A percentile compares a stretch with the other conserved stretches of the same genome.
Evolutionary conservation across 2,329 filamentous ascomycete genomes (phyloP).

Genomic region (Diaporthe sp.): DNA sequence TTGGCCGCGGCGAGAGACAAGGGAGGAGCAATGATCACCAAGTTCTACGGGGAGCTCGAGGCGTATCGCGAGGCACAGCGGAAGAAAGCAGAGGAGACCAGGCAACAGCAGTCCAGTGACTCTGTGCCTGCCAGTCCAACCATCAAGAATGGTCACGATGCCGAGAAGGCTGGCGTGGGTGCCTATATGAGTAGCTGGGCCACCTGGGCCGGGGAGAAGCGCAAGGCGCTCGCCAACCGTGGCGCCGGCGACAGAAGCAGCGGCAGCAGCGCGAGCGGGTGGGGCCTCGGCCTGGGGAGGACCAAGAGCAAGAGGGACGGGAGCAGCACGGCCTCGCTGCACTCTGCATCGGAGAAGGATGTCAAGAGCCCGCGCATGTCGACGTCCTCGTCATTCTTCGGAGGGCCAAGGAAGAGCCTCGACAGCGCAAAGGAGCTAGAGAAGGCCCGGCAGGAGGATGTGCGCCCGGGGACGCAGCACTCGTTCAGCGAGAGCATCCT

Average conservation of each 20-base stretch:
- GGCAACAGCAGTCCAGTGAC: conserved; percentile 48
- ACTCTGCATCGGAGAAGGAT: conserved; percentile 41
- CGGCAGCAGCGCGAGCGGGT: conserved; percentile 44
- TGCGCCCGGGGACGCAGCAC: conserved; percentile 36
- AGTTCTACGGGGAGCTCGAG: conserved; percentile 92
- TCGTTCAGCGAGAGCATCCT: conserved; percentile 44
- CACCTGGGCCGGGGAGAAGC: conserved; percentile 81
- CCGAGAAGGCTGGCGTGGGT: conserved; percentile 64
- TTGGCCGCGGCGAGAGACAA: conserved; percentile 90
- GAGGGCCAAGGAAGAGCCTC: conserved; percentile 33
- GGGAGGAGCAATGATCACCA: conserved; percentile 88
- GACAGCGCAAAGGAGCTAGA: conserved; percentile 21
- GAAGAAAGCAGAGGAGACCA: conserved; percentile 70
- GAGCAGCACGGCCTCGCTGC: conserved; percentile 39
- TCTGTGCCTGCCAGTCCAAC: conserved; percentile 60
- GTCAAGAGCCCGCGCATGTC: conserved; percentile 44
- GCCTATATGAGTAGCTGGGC: conserved; percentile 77
- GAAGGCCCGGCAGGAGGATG: conserved; percentile 40
- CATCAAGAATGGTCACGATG: conserved; percentile 46
- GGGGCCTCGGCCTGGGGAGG: conserved; percentile 53
- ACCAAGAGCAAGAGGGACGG: conserved; percentile 42
- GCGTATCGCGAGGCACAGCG: conserved; percentile 80
- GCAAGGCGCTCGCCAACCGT: conserved; percentile 66
- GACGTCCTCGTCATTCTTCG: conserved; percentile 40
- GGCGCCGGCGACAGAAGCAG: conserved; percentile 40